Evolutionary conservation across 2,329 filamentous ascomycete species (phyloP).

Genomic region (Colletotrichum sidae): DNA sequence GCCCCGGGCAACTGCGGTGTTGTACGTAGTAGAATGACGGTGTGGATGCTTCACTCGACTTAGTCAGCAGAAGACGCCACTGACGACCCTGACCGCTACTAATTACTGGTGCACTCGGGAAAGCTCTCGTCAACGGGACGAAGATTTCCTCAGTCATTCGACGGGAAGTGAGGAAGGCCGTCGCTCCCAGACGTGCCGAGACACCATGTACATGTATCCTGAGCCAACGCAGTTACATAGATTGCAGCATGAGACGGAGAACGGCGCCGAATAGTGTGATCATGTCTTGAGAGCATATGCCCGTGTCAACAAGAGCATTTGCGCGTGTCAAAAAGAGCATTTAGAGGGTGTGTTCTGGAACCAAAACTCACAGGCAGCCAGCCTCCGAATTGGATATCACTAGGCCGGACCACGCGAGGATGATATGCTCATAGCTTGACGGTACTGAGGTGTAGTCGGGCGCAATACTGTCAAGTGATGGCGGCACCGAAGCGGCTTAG

Average conservation of each 20-base stretch:
- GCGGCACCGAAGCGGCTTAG: constrained; percentile 2
- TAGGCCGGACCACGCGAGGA: constrained; percentile 23
- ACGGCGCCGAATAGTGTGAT: too few relatives aligned
- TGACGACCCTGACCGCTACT: constrained; percentile 25
- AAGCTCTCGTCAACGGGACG: too few relatives aligned
- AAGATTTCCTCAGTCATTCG: too few relatives aligned
- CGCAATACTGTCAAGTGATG: not conserved
- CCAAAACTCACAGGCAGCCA: not conserved
- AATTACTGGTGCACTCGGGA: not conserved
- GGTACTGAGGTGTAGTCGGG: not conserved
- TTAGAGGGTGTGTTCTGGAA: not conserved
- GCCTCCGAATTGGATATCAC: constrained; percentile 1
- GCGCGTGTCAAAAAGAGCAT: not conserved
- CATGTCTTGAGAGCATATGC: too few relatives aligned
- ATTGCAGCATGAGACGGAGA: too few relatives aligned
- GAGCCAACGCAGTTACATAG: too few relatives aligned
- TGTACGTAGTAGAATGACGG: constrained; percentile 23
- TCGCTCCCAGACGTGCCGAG: too few relatives aligned
- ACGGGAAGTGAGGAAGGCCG: too few relatives aligned
- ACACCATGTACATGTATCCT: too few relatives aligned
- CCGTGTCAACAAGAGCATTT: not conserved
- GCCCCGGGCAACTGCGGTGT: constrained; percentile 28
- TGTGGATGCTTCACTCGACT: constrained; percentile 17
- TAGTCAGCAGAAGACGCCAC: constrained; percentile 25
- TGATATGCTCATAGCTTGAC: not conserved